Base-by-base conservation (phyloP, 2,329 filamentous ascomycete genomes). In the Xylaria sp. region DNA sequence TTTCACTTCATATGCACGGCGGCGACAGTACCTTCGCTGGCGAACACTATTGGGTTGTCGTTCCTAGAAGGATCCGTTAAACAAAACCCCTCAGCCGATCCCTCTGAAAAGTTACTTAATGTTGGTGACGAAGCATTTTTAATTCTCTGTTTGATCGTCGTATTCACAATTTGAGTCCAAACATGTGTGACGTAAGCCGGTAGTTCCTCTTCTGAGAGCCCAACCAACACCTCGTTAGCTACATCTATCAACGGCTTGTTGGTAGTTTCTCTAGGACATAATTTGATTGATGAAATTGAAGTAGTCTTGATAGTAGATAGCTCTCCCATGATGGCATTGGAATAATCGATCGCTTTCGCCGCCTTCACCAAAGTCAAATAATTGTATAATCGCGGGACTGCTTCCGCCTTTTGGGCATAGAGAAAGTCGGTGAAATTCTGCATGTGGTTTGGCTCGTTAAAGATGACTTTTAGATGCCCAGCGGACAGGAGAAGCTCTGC, bases 31-130 rank as follows among this genome's bases (percentile, higher is more conserved):
- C 90, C 90, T 84, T 93, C 90, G 3, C 91, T 93, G 7, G 91
- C 90, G 79, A 94, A 93, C 1, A 94, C 88, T 69, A 94, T 92
- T 0, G 91, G 92, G 76, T 94, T 93, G 70, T 93, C 92, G 1
- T 86, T 83, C 66, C 91, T 83, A 1, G 90, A 91, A 9, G 92
- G 91, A 77, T 94, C 92, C 0, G 91, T 92, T 64, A 94, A 79
- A 76, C 91, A 94, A 74, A 94, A 94, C 0, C 93, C 91, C 76
- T 94, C 91, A 0, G 91, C 92, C 68, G 94, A 78, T 0, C 91
- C 91, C 77, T 94, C 91, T 0, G 90, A 92, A n/a, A 91, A 86
- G 54, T 92, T 89, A 52, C 87, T 84, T 28, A 93, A 81, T 73
- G 91, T 85, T 1, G 86, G 81, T 1, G 91, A 88, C 28, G 93